Conservation (phyloP, 2,329 filamentous ascomycete genomes). For the Tolypocladium sp. region DNA sequence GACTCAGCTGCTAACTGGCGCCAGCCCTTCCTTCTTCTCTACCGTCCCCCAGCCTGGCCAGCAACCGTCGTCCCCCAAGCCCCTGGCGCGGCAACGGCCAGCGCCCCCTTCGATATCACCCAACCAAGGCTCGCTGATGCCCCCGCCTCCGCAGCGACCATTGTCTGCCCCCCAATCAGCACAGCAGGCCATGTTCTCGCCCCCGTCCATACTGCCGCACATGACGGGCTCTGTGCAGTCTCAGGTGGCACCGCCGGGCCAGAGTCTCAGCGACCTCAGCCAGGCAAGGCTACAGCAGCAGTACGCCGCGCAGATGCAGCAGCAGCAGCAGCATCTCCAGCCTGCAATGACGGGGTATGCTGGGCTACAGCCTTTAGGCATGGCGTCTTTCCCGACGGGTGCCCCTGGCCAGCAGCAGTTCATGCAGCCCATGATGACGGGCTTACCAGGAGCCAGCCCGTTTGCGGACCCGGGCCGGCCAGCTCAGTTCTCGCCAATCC, state of each 20-base stretch:
- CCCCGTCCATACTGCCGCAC: constrained; percentile 72
- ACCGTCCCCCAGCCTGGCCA: constrained; percentile 30
- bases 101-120: constrained; percentile 55
- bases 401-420: constrained; percentile 19
- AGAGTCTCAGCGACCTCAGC: constrained; percentile 65
- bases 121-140: constrained; percentile 56
- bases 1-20: constrained; percentile 40
- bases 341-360: constrained; percentile 26
- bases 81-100: constrained; percentile 54
- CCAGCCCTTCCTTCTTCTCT: constrained; percentile 50
- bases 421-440: constrained; percentile 43
- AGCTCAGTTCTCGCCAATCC: constrained; percentile 37
- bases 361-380: constrained; percentile 23
- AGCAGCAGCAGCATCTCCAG: constrained; percentile 33
- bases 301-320: constrained; percentile 38
- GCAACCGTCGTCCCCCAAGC: constrained; percentile 21
- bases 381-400: constrained; percentile 28
- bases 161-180: constrained; percentile 81
- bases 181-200: constrained; percentile 62
- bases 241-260: constrained; percentile 62
- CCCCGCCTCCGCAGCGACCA: constrained; percentile 68
- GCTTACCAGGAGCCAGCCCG: constrained; percentile 27
- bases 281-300: constrained; percentile 58
- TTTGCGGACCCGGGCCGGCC: constrained; percentile 28
- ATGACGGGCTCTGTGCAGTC: constrained; percentile 62